phyloP scores from a whole-genome alignment of 805 yeast species.

The Ogataea chonburiensis region DNA sequence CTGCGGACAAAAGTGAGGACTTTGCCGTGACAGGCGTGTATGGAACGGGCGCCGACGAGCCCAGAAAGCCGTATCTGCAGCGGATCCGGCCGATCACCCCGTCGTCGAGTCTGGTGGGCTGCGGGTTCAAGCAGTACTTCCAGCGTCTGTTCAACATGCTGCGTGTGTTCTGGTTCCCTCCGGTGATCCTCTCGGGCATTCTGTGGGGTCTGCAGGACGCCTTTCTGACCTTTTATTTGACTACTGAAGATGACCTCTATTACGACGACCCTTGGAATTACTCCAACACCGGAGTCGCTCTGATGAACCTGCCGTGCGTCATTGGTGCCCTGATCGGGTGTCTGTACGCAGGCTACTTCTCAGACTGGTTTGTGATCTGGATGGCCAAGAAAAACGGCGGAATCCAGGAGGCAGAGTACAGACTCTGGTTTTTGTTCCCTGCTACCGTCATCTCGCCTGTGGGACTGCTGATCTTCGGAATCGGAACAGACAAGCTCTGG shows the following conservation, averaged over 20 bases:
- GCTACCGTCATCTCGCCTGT: conserved; percentile 59
- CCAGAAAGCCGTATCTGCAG: conserved; percentile 43
- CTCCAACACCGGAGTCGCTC: conserved; percentile 62
- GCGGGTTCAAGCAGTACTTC: conserved; percentile 64
- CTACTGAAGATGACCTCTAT: conserved; percentile 68
- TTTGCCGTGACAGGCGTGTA: conserved; percentile 15
- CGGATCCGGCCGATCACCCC: conserved; percentile 51
- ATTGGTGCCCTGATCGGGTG: conserved; percentile 69
- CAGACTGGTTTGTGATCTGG: conserved; percentile 61
- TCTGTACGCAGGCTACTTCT: conserved; percentile 57
- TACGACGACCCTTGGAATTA: conserved; percentile 67
- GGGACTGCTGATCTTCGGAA: conserved; percentile 64
- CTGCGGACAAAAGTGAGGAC: conserved; percentile 6
- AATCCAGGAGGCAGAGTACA: conserved; percentile 62
- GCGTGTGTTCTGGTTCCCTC: conserved; percentile 61
- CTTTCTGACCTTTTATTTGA: conserved; percentile 68
- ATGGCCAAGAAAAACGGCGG: conserved; percentile 61
- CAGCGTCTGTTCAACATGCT: conserved; percentile 48
- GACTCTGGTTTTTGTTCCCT: conserved; percentile 55
- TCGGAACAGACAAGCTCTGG: conserved; percentile 58
- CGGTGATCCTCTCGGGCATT: conserved; percentile 62
- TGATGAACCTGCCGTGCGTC: conserved; percentile 71
- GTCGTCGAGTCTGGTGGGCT: conserved; percentile 59
- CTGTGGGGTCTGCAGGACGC: conserved; percentile 84
- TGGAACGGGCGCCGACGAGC: conserved; percentile 41